These are phyloP conservation scores for Taphrina pruni DNA, from an alignment of 1,139 yeast genomes.

Conservation along the genomic window DNA sequence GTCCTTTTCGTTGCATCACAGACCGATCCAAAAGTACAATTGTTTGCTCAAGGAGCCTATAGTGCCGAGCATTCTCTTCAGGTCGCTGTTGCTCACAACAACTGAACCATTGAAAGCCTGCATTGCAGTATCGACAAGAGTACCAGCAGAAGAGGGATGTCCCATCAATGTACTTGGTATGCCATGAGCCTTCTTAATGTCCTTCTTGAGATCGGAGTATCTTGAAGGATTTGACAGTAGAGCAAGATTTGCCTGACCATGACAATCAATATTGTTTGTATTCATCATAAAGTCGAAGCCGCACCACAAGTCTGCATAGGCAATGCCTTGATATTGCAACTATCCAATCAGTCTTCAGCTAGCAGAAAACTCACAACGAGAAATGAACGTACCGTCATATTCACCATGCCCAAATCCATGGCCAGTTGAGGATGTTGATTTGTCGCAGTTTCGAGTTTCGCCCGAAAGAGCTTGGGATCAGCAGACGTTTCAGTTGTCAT, in stretches of 20 bases:
- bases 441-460: neutral
- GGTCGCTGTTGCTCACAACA: neutral
- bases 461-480: neutral
- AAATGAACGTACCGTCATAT: neutral
- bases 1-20: neutral
- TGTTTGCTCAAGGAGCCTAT: neutral
- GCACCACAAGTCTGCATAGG: conserved; percentile 10
- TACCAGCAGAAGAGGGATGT: neutral
- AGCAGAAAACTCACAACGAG: neutral
- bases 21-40: neutral
- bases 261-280: neutral
- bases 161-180: conserved; percentile 2
- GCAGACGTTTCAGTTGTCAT: neutral
- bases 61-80: neutral
- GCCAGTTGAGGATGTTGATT: neutral
- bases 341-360: neutral
- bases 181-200: neutral
- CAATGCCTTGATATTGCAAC: conserved; percentile 7
- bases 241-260: neutral
- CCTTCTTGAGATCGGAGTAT: neutral
- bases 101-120: conserved; percentile 7
- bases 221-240: neutral
- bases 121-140: neutral
- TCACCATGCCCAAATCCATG: neutral
- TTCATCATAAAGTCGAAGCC: neutral